These are phyloP conservation scores for Umbilicus rupestris DNA, from an alignment of 164 flowering plant species.

Conservation along the genomic window DNA sequence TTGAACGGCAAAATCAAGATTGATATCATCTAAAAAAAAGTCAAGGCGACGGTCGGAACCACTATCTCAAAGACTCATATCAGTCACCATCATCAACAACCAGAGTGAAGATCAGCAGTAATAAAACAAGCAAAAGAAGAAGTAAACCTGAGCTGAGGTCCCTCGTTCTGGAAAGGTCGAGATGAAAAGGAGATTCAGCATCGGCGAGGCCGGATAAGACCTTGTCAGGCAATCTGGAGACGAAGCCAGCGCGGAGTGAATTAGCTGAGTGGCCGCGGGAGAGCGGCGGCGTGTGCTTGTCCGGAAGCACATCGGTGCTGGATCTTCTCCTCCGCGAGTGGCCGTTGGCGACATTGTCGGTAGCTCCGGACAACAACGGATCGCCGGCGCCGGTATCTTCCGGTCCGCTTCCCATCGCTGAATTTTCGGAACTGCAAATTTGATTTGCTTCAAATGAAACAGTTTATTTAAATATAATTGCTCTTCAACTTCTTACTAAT, in stretches of 20 bases:
- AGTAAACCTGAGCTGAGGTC: conserved; percentile 28
- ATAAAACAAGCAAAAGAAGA: background rate
- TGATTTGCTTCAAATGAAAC: background rate
- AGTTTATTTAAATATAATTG: no score
- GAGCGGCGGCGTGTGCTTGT: conserved; percentile 11
- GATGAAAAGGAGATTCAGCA: conserved; percentile 25
- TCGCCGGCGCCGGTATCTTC: background rate
- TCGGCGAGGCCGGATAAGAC: conserved; percentile 27
- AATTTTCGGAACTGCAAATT: background rate
- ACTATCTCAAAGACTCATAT: no score
- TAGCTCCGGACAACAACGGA: background rate
- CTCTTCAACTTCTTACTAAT: no score
- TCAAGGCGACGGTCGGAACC: no score
- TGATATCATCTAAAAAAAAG: background rate
- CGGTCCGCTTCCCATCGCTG: background rate
- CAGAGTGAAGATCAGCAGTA: background rate
- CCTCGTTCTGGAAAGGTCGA: conserved; percentile 22
- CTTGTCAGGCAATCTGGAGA: conserved; percentile 37
- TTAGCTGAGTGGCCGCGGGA: conserved; percentile 23
- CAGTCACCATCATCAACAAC: background rate
- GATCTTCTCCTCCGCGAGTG: background rate
- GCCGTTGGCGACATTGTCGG: background rate
- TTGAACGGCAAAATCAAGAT: background rate
- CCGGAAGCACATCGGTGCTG: background rate
- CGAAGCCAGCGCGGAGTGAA: conserved; percentile 28